Evolutionary conservation across 2,329 filamentous ascomycete genomes (phyloP).

Genomic region (Xylaria sp.): DNA sequence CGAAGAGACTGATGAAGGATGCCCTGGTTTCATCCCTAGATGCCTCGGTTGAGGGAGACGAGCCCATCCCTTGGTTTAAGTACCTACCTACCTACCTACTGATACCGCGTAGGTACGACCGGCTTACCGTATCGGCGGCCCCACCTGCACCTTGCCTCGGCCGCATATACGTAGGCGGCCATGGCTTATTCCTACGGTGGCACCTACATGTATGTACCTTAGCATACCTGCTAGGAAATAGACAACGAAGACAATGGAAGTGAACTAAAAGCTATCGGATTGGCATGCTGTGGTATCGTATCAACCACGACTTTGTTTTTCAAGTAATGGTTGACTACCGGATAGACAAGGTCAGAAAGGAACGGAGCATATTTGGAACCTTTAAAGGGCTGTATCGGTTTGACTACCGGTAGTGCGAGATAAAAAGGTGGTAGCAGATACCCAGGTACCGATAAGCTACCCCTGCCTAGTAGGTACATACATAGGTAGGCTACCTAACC

Average conservation of each 20-base stretch:
- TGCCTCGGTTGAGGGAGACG: background rate
- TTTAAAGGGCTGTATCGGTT: no score
- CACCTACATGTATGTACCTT: background rate
- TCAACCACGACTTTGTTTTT: no score
- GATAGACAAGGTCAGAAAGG: no score
- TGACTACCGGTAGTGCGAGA: no score
- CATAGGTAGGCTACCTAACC: no score
- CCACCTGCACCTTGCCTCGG: constrained; percentile 32
- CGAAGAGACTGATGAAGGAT: background rate
- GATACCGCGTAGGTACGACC: background rate
- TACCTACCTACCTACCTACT: background rate
- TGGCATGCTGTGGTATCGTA: no score
- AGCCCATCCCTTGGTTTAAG: background rate
- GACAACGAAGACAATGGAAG: background rate
- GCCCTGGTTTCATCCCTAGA: background rate
- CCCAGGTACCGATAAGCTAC: background rate
- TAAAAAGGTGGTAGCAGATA: background rate
- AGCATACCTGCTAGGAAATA: no score
- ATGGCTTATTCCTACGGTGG: background rate
- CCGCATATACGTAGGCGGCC: constrained; percentile 1
- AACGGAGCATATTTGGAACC: no score
- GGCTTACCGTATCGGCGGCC: constrained; percentile 21
- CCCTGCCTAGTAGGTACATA: no score
- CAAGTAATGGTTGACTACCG: no score
- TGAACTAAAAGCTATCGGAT: no score